phyloP scores from a whole-genome alignment of 2,329 filamentous ascomycete genomes.

The Colletotrichum tropicicola region DNA sequence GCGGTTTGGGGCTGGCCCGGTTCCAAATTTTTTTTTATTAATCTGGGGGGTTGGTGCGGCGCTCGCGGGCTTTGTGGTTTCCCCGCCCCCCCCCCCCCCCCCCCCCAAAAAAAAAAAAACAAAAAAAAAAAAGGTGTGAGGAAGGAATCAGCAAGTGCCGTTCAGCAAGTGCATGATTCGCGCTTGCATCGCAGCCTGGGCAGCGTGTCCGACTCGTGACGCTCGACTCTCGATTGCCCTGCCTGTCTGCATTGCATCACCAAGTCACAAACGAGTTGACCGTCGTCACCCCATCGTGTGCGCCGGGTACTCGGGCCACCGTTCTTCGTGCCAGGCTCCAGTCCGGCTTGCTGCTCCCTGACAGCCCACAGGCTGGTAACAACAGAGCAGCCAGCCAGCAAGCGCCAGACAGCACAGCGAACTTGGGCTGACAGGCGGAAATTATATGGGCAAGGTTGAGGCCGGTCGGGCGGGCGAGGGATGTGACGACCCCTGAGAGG shows the following conservation, averaged over 20 bases:
- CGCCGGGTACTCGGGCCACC: neutral
- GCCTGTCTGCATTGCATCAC: neutral
- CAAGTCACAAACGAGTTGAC: too few species aligned
- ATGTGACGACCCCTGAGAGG: neutral
- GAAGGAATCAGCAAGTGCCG: too few species aligned
- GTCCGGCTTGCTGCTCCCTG: neutral
- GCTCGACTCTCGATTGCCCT: too few species aligned
- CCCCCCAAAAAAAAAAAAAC: too few species aligned
- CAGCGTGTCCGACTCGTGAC: neutral
- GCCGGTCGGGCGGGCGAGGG: neutral
- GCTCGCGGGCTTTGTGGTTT: too few species aligned
- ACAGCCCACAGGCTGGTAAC: neutral
- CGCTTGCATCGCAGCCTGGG: neutral
- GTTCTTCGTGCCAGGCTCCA: neutral
- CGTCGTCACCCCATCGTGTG: neutral
- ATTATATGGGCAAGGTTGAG: neutral
- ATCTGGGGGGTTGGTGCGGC: too few species aligned
- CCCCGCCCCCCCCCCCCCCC: too few species aligned
- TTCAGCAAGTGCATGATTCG: conserved; percentile 5
- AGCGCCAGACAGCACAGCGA: neutral
- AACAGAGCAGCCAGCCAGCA: neutral
- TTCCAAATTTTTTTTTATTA: too few species aligned
- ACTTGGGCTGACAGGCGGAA: neutral
- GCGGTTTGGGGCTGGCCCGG: neutral
- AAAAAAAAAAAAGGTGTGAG: too few species aligned